Base-by-base conservation (phyloP, 805 yeast species). In the Scheffersomyces stipitis region DNA sequence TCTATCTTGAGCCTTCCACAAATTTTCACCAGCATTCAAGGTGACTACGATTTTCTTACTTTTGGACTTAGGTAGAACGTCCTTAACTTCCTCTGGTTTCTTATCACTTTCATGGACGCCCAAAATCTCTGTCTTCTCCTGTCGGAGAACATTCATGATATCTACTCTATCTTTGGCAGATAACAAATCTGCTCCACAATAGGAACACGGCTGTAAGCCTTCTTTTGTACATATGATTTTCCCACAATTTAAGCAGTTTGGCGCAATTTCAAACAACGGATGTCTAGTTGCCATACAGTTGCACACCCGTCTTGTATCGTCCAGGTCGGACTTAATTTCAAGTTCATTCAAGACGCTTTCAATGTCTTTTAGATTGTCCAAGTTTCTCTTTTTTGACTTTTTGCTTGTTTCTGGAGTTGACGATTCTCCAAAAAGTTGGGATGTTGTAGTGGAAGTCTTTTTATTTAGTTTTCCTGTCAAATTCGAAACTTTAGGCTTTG, bases 231-330 rank as follows among this genome's bases (percentile, higher is more conserved):
- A 93, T 2, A 93, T 86, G 28, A 93, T 86, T 58, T 89, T 86
- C 8, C 99, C 99, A 58, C 99, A 93, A 41, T 84, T 81, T 28
- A 93, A 62, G 52, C 99, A 93, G 56, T 93, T 93, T 1, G 99
- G 98, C 2, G 95, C 93, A 45, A 84, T 75, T 38, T 86, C 95
- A 44, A 88, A 84, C 20, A 93, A 63, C 3, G 96, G 96, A 54
- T 93, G 99, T 41, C 85, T 69, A 0, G 84, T 76, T 1, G 91
- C 97, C 80, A 83, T 86, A 54, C 98, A 90, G 44, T 83, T 77
- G 56, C 98, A 90, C 4, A 50, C 54, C 14, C 67, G 55, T 42
- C 54, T 36, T 50, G 33, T 24, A 9, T 35, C 41, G 8, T 36
- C 26, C 4, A 37, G 28, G 15, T 44, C 48, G 5, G 48, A 40